Percentiles rank a stretch among this genome's conserved stretches.
These are phyloP conservation scores for Podospora sp. DNA, from an alignment of 495 filamentous ascomycete genomes.

Conservation along the genomic window DNA sequence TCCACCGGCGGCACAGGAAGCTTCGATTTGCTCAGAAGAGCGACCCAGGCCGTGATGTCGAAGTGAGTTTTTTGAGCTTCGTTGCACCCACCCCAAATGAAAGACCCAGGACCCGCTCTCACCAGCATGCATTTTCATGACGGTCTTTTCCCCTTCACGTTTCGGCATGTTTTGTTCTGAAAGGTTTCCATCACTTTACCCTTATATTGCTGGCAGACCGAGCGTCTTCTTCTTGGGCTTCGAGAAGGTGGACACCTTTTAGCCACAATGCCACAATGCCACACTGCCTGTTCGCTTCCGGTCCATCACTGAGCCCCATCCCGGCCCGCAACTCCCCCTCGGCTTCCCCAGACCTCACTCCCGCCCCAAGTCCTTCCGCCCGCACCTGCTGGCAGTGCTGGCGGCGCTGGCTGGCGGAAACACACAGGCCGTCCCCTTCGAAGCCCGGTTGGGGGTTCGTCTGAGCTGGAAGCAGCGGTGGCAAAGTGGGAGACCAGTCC, in stretches of 20 bases:
- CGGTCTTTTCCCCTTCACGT: slow-evolving; percentile 2
- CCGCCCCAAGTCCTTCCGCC: background rate
- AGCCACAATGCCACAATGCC: slow-evolving; percentile 29
- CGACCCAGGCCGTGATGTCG: slow-evolving; percentile 61
- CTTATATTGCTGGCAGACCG: slow-evolving; percentile 21
- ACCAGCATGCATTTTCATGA: background rate
- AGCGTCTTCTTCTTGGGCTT: slow-evolving; percentile 28
- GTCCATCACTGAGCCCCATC: slow-evolving; percentile 10
- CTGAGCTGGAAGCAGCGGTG: slow-evolving; percentile 13
- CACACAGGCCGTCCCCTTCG: slow-evolving; percentile 8
- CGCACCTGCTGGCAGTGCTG: slow-evolving; percentile 12
- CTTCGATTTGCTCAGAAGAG: slow-evolving; percentile 56
- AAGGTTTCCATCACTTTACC: slow-evolving; percentile 28
- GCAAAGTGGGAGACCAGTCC: slow-evolving; percentile 14
- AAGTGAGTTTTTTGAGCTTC: slow-evolving; percentile 48
- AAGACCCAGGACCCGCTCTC: background rate
- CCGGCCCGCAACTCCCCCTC: background rate
- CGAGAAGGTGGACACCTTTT: slow-evolving; percentile 31
- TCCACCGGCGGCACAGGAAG: slow-evolving; percentile 34
- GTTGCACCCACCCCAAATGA: slow-evolving; percentile 14
- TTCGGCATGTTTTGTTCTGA: slow-evolving; percentile 21
- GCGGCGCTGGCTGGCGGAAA: slow-evolving; percentile 2
- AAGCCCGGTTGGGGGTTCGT: background rate
- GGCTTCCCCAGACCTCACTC: background rate
- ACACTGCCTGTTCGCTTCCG: slow-evolving; percentile 20